Percentiles rank a stretch among this genome's conserved stretches.
These are phyloP conservation scores for Lachnellula occidentalis DNA, from an alignment of 2,329 filamentous ascomycete genomes.

Conservation along the genomic window DNA sequence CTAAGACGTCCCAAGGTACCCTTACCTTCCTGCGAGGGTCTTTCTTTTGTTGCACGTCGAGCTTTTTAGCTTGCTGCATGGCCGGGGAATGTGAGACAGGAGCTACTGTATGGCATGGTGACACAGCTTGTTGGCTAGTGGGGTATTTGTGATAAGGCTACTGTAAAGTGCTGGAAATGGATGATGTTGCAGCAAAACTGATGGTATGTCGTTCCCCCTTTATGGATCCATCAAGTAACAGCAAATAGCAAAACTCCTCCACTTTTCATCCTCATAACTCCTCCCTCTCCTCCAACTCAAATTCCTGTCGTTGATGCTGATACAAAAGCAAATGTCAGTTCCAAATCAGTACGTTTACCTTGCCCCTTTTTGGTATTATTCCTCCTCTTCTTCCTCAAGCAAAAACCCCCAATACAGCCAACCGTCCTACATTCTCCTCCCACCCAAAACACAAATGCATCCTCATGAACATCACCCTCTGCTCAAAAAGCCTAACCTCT, in stretches of 20 bases:
- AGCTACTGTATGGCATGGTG: neutral
- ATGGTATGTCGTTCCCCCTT: neutral
- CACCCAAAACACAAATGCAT: slow-evolving; percentile 52
- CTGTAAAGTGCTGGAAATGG: neutral
- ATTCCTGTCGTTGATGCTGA: too few relatives aligned
- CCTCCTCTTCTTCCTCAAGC: slow-evolving; percentile 25
- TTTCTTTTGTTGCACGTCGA: neutral
- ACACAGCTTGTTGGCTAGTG: neutral
- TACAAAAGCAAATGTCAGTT: too few relatives aligned
- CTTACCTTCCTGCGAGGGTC: too few relatives aligned
- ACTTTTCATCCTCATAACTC: neutral
- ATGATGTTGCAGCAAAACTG: neutral
- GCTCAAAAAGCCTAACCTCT: slow-evolving; percentile 44
- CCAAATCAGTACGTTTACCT: neutral
- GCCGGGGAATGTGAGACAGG: neutral
- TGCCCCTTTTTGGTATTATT: neutral
- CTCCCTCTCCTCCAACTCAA: neutral
- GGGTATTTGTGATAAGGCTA: neutral
- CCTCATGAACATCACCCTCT: slow-evolving; percentile 45
- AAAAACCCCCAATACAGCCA: slow-evolving; percentile 38
- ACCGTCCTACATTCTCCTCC: slow-evolving; percentile 33
- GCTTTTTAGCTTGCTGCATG: neutral
- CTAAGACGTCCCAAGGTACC: too few relatives aligned
- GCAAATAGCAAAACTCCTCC: neutral
- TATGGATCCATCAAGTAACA: too few relatives aligned